A percentile compares a stretch with the other conserved stretches of the same genome.
Evolutionary conservation across 352 stramenopile genomes (phyloP).

Genomic region (Pythium dissimile): DNA sequence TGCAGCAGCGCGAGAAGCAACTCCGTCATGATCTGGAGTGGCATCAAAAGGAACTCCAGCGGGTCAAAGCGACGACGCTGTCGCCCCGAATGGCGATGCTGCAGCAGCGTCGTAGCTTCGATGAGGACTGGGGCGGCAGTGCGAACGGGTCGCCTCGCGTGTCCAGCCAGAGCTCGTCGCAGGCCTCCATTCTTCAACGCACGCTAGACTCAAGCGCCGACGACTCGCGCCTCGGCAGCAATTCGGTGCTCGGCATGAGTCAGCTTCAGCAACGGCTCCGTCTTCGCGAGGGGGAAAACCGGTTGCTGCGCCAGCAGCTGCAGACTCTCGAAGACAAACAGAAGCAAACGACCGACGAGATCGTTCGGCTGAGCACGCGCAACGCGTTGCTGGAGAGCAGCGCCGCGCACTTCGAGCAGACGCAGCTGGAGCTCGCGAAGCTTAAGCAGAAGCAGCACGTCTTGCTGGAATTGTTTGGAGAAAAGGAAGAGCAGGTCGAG

Average conservation of each 20-base stretch:
- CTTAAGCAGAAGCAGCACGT: constrained; percentile 79
- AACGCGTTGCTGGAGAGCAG: constrained; percentile 72
- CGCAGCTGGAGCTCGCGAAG: constrained; percentile 44
- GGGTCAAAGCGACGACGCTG: constrained; percentile 30
- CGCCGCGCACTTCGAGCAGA: constrained; percentile 42
- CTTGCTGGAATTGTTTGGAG: constrained; percentile 77
- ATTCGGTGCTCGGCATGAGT: constrained; percentile 65
- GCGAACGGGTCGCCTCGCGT: constrained; percentile 10
- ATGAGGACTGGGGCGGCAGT: constrained; percentile 13
- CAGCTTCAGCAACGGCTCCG: constrained; percentile 75
- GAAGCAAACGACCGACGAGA: constrained; percentile 65
- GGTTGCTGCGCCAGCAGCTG: constrained; percentile 71
- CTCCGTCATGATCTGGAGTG: constrained; percentile 59
- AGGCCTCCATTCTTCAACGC: constrained; percentile 61
- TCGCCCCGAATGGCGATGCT: constrained; percentile 11
- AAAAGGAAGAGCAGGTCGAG: constrained; percentile 86
- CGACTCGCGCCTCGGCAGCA: constrained; percentile 31
- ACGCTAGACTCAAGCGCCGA: constrained; percentile 40
- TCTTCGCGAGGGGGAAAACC: constrained; percentile 70
- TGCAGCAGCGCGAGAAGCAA: constrained; percentile 45
- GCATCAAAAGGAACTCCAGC: constrained; percentile 52
- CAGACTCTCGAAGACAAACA: constrained; percentile 57
- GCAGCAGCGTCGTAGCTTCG: constrained; percentile 19
- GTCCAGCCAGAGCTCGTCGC: constrained; percentile 4
- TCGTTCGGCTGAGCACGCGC: constrained; percentile 66